These are phyloP conservation scores for Yarrowia porcina DNA, from an alignment of 805 yeast genomes.

Conservation along the genomic window DNA sequence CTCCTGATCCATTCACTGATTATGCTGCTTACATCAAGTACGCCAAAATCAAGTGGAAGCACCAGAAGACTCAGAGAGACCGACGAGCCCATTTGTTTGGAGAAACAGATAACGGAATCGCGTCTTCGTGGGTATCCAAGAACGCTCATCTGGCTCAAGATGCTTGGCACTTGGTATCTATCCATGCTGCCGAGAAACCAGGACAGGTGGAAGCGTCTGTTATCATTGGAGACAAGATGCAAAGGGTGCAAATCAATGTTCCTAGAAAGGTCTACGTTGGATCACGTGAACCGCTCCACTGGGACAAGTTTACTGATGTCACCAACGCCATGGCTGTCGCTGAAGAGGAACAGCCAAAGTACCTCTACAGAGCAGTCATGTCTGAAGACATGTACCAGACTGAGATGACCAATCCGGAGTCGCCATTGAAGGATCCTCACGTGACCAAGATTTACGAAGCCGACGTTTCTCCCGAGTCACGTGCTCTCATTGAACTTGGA, in stretches of 20 bases:
- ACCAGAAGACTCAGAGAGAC: conserved; percentile 66
- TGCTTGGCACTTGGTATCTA: conserved; percentile 83
- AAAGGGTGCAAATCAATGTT: conserved; percentile 65
- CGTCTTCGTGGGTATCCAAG: conserved; percentile 69
- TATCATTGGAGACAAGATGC: conserved; percentile 66
- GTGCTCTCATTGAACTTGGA: conserved; percentile 80
- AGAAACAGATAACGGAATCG: conserved; percentile 47
- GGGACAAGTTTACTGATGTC: conserved; percentile 44
- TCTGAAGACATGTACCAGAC: conserved; percentile 59
- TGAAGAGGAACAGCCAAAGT: conserved; percentile 50
- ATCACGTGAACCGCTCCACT: conserved; percentile 46
- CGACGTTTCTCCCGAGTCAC: conserved; percentile 59
- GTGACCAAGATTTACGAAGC: conserved; percentile 75
- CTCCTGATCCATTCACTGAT: conserved; percentile 39
- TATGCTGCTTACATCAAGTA: conserved; percentile 53
- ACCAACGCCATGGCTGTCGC: conserved; percentile 59
- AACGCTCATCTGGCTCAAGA: conserved; percentile 75
- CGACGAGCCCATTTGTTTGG: conserved; percentile 83
- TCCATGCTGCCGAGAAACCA: conserved; percentile 46
- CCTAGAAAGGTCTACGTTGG: conserved; percentile 68
- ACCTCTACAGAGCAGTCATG: conserved; percentile 63
- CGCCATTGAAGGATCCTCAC: conserved; percentile 59
- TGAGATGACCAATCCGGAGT: conserved; percentile 55
- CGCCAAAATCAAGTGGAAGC: conserved; percentile 84
- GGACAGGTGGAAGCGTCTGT: conserved; percentile 80